These are phyloP conservation scores for Trichoderma sp. DNA, from an alignment of 2,329 filamentous ascomycete species.

Conservation along the genomic window DNA sequence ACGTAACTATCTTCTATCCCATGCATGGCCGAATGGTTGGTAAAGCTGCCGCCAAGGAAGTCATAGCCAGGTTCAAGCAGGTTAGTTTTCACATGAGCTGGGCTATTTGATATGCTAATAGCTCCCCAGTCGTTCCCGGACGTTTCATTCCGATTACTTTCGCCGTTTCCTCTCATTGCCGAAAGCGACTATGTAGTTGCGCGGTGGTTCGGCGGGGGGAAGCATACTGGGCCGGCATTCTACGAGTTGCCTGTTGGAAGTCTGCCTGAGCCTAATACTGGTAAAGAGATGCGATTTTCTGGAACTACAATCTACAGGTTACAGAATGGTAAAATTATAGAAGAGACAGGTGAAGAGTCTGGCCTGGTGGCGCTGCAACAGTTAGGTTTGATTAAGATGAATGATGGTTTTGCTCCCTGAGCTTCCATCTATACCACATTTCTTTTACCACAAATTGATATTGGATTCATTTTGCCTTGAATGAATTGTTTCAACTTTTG, in stretches of 20 bases:
- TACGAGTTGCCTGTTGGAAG: slow-evolving; percentile 28
- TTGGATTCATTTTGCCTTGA: background rate
- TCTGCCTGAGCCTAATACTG: slow-evolving; percentile 23
- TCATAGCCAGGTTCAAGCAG: slow-evolving; percentile 27
- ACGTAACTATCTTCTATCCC: slow-evolving; percentile 29
- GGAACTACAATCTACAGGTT: slow-evolving; percentile 30
- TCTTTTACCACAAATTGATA: background rate
- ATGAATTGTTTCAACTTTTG: background rate
- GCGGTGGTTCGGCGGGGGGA: slow-evolving; percentile 31
- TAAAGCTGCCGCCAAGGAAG: slow-evolving; percentile 27
- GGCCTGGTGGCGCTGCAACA: slow-evolving; percentile 23
- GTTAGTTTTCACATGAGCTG: slow-evolving; percentile 9
- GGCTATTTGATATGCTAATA: background rate
- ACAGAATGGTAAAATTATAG: slow-evolving; percentile 29
- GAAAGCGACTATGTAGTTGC: slow-evolving; percentile 27
- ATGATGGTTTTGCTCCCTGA: slow-evolving; percentile 16
- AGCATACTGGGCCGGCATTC: slow-evolving; percentile 31
- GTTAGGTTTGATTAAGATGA: slow-evolving; percentile 10
- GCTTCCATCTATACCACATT: background rate
- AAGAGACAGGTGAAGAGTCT: slow-evolving; percentile 28
- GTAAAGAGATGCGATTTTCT: slow-evolving; percentile 30
- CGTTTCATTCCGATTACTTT: slow-evolving; percentile 6
- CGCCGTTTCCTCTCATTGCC: slow-evolving; percentile 24
- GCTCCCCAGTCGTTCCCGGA: slow-evolving; percentile 1
- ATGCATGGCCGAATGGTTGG: slow-evolving; percentile 29